These are phyloP conservation scores for Kodamaea arcana DNA, from an alignment of 1,139 yeast genomes.

Conservation along the genomic window DNA sequence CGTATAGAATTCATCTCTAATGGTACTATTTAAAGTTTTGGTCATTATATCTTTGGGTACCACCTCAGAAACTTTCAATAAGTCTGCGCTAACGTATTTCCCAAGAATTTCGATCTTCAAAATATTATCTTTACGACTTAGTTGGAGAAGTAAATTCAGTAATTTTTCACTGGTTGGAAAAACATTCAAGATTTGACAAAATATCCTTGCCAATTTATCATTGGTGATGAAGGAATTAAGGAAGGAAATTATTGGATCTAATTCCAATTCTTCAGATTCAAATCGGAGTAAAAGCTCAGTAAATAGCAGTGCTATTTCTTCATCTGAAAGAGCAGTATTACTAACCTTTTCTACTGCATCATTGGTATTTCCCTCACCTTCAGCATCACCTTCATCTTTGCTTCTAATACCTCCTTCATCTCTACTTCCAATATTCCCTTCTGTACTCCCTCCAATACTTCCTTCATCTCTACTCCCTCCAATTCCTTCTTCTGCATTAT, in stretches of 20 bases:
- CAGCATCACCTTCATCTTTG: too few species aligned
- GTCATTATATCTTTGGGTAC: constrained; percentile 37
- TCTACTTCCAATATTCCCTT: too few species aligned
- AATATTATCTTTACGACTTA: constrained; percentile 23
- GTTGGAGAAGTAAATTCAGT: constrained; percentile 24
- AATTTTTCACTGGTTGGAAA: constrained; percentile 32
- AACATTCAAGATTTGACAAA: constrained; percentile 44
- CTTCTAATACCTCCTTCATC: too few species aligned
- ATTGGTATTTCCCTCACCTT: constrained; percentile 9
- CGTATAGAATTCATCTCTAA: constrained; percentile 57
- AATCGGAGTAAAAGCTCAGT: constrained; percentile 35
- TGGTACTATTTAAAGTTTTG: constrained; percentile 40
- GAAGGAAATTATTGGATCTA: constrained; percentile 24
- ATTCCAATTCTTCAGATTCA: constrained; percentile 23
- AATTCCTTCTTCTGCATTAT: too few species aligned
- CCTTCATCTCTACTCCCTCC: too few species aligned
- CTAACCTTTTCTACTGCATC: too few species aligned
- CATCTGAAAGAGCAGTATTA: too few species aligned
- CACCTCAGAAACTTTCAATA: constrained; percentile 32
- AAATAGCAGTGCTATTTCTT: constrained; percentile 20
- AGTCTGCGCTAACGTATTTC: constrained; percentile 30
- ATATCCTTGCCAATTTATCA: constrained; percentile 33
- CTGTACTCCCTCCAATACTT: too few species aligned
- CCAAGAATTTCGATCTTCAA: constrained; percentile 39
- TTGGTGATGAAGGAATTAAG: constrained; percentile 27